Conservation (phyloP, 179 eudicot genomes). For the Silene noctiflora region DNA sequence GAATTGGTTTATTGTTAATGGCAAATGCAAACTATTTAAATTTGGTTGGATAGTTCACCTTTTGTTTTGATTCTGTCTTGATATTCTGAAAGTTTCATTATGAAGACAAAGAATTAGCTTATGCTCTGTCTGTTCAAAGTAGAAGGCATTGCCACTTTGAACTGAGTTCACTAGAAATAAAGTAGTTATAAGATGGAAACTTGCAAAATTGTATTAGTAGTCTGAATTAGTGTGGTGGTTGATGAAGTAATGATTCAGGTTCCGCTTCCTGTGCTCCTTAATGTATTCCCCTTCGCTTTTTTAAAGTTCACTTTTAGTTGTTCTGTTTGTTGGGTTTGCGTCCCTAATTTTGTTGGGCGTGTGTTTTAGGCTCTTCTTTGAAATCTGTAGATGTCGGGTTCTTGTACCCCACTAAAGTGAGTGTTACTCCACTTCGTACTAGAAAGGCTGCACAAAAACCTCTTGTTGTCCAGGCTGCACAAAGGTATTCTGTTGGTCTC, state of each 20-base stretch:
- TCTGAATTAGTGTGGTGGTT: not conserved
- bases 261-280: not conserved
- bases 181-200: not conserved
- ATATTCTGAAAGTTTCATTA: not conserved
- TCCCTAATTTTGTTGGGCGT: conserved; percentile 14
- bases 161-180: not conserved
- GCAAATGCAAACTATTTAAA: not conserved
- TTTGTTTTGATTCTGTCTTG: not conserved
- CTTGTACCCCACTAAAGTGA: conserved; percentile 34
- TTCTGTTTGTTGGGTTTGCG: not conserved
- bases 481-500: conserved; percentile 45
- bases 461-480: conserved; percentile 57
- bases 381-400: conserved; percentile 38
- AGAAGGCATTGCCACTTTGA: not conserved
- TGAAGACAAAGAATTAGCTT: not conserved
- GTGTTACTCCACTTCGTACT: conserved; percentile 31
- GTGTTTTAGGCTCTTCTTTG: conserved; percentile 39
- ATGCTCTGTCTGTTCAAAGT: not conserved
- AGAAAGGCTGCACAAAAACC: conserved; percentile 34
- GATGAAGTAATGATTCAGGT: not conserved
- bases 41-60: not conserved
- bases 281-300: not conserved
- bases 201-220: not conserved
- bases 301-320: not conserved
- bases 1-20: not conserved